A percentile compares a stretch with the other conserved stretches of the same genome.
phyloP scores from a whole-genome alignment of 179 eudicot genomes.

The Carnegiea gigantea region DNA sequence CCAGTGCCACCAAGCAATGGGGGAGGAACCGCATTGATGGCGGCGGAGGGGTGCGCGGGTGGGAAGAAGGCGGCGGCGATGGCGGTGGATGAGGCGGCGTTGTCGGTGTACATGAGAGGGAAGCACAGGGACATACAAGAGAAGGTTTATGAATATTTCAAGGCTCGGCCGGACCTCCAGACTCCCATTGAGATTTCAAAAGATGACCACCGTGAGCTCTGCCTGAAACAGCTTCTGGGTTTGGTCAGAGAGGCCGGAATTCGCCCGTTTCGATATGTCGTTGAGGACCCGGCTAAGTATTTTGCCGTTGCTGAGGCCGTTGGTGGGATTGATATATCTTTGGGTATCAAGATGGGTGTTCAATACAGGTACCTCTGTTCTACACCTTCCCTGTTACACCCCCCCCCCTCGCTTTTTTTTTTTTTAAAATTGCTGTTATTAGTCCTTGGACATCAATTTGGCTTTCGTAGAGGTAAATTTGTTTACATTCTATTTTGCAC shows the following conservation, averaged over 20 bases:
- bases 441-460: no score
- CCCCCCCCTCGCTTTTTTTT: no score
- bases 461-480: no score
- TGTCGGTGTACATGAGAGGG: slow-evolving; percentile 71
- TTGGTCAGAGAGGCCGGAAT: slow-evolving; percentile 71
- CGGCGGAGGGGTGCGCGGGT: slow-evolving; percentile 36
- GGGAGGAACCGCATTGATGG: slow-evolving; percentile 1
- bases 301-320: slow-evolving; percentile 81
- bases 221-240: slow-evolving; percentile 62
- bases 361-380: slow-evolving; percentile 60
- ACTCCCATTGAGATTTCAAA: slow-evolving; percentile 78
- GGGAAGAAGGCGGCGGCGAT: slow-evolving; percentile 26
- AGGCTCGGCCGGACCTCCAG: slow-evolving; percentile 62
- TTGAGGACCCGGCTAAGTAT: slow-evolving; percentile 72
- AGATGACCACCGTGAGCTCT: slow-evolving; percentile 76
- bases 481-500: no score
- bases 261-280: slow-evolving; percentile 52
- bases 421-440: no score
- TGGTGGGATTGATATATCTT: slow-evolving; percentile 81
- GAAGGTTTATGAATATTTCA: slow-evolving; percentile 56
- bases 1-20: slow-evolving; percentile 3
- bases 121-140: slow-evolving; percentile 74
- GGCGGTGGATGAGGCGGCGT: slow-evolving; percentile 38
- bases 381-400: neutral
- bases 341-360: slow-evolving; percentile 90